These are phyloP conservation scores for Cytospora mali DNA, from an alignment of 2,329 filamentous ascomycete genomes.

Conservation along the genomic window DNA sequence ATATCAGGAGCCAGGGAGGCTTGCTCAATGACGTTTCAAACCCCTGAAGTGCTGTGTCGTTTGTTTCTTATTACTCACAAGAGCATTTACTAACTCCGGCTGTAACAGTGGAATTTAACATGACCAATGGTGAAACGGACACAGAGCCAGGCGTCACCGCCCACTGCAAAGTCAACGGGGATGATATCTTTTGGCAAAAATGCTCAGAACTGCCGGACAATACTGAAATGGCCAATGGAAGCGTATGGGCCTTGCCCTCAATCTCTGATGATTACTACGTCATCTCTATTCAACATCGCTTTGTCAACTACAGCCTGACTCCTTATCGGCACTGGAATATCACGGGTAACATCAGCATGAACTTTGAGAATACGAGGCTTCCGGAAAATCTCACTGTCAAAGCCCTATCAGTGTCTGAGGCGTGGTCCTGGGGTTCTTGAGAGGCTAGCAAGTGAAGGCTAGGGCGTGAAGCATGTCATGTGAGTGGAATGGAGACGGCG, in stretches of 20 bases:
- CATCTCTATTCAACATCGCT: not conserved
- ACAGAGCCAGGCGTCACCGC: not conserved
- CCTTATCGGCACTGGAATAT: slow-evolving; percentile 1
- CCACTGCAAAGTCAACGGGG: not conserved
- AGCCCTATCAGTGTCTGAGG: not conserved
- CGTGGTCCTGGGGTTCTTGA: not conserved
- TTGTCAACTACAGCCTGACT: not conserved
- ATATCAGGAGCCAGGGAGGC: not conserved
- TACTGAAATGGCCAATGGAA: not conserved
- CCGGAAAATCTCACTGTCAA: not conserved
- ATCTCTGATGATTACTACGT: not conserved
- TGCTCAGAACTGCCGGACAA: not conserved
- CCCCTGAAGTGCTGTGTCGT: not conserved
- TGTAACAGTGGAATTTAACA: not conserved
- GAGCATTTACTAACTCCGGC: not conserved
- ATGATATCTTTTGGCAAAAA: not conserved
- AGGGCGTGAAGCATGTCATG: not conserved
- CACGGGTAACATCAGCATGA: not conserved
- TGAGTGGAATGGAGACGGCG: not conserved
- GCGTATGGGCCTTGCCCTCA: not conserved
- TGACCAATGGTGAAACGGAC: not conserved
- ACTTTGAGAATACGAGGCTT: not conserved
- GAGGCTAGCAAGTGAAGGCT: not conserved
- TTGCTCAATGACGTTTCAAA: too few species aligned
- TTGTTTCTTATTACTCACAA: not conserved